Percentiles rank a stretch among this genome's conserved stretches.
phyloP scores from a whole-genome alignment of 192 early-diverging fungal species.

The Helicostylum pulchrum region DNA sequence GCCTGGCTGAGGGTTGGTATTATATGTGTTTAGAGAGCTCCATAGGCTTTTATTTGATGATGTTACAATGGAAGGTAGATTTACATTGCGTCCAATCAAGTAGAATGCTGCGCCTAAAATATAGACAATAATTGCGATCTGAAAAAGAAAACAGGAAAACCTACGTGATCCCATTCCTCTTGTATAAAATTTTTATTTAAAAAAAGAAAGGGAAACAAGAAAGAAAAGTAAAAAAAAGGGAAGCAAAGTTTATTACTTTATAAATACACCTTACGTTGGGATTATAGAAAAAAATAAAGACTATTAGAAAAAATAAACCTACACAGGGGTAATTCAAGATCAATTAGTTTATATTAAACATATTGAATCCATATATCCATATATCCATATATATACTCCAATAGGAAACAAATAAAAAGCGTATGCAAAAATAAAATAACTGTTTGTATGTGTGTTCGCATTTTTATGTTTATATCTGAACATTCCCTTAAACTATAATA shows the following conservation, averaged over 20 bases:
- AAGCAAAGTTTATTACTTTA: too few species aligned
- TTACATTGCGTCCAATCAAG: not conserved
- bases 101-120: conserved; percentile 3
- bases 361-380: too few species aligned
- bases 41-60: not conserved
- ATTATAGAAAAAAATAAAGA: not conserved
- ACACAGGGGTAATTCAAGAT: not conserved
- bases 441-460: too few species aligned
- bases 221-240: not conserved
- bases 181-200: not conserved
- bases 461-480: too few species aligned
- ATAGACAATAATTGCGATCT: not conserved
- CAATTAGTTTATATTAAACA: too few species aligned
- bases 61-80: not conserved
- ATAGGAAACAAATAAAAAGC: too few species aligned
- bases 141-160: conserved; percentile 6
- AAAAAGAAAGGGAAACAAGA: not conserved
- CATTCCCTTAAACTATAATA: too few species aligned
- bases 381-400: too few species aligned
- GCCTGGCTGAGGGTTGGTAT: not conserved
- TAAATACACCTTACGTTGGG: too few species aligned
- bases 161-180: not conserved
- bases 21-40: not conserved
- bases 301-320: not conserved
- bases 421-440: too few species aligned